phyloP scores from a whole-genome alignment of 2,329 filamentous ascomycete genomes.

The Herpotrichia juniperi region DNA sequence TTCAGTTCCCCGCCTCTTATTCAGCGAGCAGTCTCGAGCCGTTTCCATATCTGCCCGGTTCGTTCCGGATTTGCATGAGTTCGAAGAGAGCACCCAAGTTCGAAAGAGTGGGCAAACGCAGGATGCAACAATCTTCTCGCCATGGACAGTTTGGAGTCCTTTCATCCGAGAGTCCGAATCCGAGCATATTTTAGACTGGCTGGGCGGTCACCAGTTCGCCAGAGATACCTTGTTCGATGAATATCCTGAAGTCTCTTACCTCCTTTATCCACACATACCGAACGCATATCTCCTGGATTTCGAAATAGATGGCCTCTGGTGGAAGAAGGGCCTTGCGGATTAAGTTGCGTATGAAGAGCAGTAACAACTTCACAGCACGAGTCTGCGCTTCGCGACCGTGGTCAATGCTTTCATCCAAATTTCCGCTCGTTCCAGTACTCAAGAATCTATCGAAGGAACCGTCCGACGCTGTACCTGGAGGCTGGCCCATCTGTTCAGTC shows the following conservation, averaged over 20 bases:
- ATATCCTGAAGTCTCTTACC: constrained; percentile 45
- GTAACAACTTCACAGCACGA: constrained; percentile 43
- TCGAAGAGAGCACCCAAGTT: not conserved
- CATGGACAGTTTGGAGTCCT: not conserved
- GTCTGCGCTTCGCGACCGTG: constrained; percentile 43
- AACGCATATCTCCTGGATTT: constrained; percentile 49
- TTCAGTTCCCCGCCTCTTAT: not conserved
- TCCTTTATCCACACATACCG: constrained; percentile 49
- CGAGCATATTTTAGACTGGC: not conserved
- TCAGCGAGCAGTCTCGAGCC: constrained; percentile 1
- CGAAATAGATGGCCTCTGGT: constrained; percentile 41
- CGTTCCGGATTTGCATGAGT: not conserved
- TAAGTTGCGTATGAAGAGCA: constrained; percentile 48
- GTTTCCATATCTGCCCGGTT: not conserved
- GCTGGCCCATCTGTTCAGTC: constrained; percentile 37
- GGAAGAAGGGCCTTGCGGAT: constrained; percentile 40
- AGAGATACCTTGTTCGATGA: constrained; percentile 29
- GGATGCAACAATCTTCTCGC: not conserved
- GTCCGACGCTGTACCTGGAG: constrained; percentile 10
- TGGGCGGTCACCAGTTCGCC: not conserved
- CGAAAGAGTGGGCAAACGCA: not conserved
- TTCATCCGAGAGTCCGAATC: not conserved
- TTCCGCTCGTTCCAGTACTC: constrained; percentile 6
- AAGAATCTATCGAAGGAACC: not conserved
- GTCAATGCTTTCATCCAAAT: constrained; percentile 14